These are phyloP conservation scores for Apiotrichum akiyoshidainum DNA, from an alignment of 1,284 basidiomycete genomes.

Conservation along the genomic window DNA sequence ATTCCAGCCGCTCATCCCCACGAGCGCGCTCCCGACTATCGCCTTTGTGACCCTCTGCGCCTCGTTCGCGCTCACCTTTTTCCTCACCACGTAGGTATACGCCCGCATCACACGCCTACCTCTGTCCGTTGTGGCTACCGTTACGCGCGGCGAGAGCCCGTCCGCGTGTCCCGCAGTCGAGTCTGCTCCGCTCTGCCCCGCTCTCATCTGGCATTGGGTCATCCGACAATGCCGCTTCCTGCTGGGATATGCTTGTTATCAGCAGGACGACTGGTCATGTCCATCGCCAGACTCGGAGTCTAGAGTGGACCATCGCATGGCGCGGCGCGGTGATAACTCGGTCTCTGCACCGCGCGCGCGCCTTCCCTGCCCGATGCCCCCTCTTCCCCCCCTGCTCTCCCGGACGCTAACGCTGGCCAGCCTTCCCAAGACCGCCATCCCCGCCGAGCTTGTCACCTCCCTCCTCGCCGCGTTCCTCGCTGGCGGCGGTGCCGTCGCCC, in stretches of 20 bases:
- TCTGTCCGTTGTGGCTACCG: too few relatives aligned
- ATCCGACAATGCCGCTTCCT: not conserved
- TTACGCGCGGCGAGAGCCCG: too few relatives aligned
- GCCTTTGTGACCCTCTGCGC: constrained; percentile 67
- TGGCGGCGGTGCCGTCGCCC: constrained; percentile 77
- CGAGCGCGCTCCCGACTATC: constrained; percentile 64
- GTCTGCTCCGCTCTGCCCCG: not conserved
- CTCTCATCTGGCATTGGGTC: not conserved
- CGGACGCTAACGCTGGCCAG: constrained; percentile 17
- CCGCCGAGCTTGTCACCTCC: constrained; percentile 68
- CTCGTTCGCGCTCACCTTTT: constrained; percentile 78
- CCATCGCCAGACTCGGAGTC: too few relatives aligned
- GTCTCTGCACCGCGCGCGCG: too few relatives aligned
- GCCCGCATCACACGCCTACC: not conserved
- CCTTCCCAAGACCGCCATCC: constrained; percentile 45
- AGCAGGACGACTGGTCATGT: too few relatives aligned
- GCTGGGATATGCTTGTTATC: not conserved
- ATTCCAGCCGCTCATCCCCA: constrained; percentile 67
- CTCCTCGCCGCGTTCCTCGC: constrained; percentile 70
- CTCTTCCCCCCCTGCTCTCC: too few relatives aligned
- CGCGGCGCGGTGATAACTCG: too few relatives aligned
- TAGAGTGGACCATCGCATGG: too few relatives aligned
- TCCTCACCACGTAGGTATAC: constrained; percentile 73
- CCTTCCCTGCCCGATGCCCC: too few relatives aligned
- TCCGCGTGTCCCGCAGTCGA: too few relatives aligned